Evolutionary conservation across 2,329 filamentous ascomycete genomes (phyloP).

Genomic region (Phoma sp.): DNA sequence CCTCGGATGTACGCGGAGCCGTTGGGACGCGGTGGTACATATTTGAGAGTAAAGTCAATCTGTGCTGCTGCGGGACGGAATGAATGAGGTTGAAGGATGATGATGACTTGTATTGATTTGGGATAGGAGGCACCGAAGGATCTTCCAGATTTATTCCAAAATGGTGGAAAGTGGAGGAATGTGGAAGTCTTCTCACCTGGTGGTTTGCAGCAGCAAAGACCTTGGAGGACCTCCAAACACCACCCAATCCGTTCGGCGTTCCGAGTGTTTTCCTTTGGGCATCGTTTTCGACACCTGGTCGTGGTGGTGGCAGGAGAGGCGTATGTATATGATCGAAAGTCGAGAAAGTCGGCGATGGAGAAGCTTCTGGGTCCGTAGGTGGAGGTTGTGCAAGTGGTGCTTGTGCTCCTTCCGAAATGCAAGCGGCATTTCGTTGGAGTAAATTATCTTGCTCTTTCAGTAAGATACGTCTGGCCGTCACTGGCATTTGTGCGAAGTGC

Average conservation of each 20-base stretch:
- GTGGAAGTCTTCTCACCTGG: conserved; percentile 46
- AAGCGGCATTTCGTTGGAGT: background rate
- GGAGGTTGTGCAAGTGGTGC: conserved; percentile 19
- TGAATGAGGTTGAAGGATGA: conserved; percentile 24
- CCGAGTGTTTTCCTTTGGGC: conserved; percentile 28
- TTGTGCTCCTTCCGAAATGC: conserved; percentile 1
- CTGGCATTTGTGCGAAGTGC: conserved; percentile 28
- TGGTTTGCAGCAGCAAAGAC: conserved; percentile 27
- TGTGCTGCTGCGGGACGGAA: background rate
- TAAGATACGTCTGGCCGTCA: conserved; percentile 26
- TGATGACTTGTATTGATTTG: conserved; percentile 26
- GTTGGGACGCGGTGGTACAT: background rate
- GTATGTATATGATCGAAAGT: background rate
- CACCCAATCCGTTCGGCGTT: conserved; percentile 29
- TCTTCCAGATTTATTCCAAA: conserved; percentile 23
- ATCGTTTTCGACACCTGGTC: conserved; percentile 25
- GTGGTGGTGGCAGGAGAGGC: conserved; percentile 17
- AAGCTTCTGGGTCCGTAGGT: conserved; percentile 25
- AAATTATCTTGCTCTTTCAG: conserved; percentile 11
- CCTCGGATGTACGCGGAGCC: background rate
- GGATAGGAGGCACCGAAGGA: conserved; percentile 38
- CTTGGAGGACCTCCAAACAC: conserved; percentile 31
- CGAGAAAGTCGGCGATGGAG: conserved; percentile 19
- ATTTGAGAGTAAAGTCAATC: background rate
- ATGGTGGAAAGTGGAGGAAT: conserved; percentile 39